A percentile compares a stretch with the other conserved stretches of the same genome.
These are phyloP conservation scores for Ogataea thermomethanolica DNA, from an alignment of 805 yeast species.

Conservation along the genomic window DNA sequence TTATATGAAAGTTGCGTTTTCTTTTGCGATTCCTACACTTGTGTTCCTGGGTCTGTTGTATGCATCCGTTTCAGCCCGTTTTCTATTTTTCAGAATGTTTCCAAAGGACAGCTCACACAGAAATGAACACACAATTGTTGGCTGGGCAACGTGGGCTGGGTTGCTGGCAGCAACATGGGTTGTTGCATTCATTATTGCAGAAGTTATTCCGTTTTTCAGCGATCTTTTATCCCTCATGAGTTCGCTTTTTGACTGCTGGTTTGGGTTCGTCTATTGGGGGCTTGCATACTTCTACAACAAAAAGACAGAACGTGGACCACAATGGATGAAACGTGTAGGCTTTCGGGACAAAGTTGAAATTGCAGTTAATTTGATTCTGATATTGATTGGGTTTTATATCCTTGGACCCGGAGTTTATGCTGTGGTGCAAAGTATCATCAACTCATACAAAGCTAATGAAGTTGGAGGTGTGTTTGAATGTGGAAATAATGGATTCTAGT, in stretches of 20 bases:
- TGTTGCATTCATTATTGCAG: constrained; percentile 55
- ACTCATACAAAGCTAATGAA: constrained; percentile 44
- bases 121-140: constrained; percentile 44
- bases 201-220: constrained; percentile 61
- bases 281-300: constrained; percentile 50
- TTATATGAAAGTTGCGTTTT: constrained; percentile 52
- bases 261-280: constrained; percentile 63
- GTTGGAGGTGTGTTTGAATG: constrained; percentile 55
- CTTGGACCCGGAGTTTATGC: constrained; percentile 60
- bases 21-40: constrained; percentile 60
- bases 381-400: constrained; percentile 48
- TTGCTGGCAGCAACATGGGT: constrained; percentile 46
- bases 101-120: constrained; percentile 40
- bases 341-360: background rate
- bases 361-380: constrained; percentile 31
- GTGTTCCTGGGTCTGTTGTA: constrained; percentile 54
- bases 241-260: constrained; percentile 63
- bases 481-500: constrained; percentile 37
- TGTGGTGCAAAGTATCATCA: constrained; percentile 51
- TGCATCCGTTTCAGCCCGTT: constrained; percentile 52
- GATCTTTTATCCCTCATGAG: constrained; percentile 57
- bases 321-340: background rate
- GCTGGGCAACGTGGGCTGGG: constrained; percentile 52
- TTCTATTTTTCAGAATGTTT: constrained; percentile 47
- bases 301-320: constrained; percentile 26